Conservation (phyloP, 768 basidiomycete genomes). For the Lentinula sp. region DNA sequence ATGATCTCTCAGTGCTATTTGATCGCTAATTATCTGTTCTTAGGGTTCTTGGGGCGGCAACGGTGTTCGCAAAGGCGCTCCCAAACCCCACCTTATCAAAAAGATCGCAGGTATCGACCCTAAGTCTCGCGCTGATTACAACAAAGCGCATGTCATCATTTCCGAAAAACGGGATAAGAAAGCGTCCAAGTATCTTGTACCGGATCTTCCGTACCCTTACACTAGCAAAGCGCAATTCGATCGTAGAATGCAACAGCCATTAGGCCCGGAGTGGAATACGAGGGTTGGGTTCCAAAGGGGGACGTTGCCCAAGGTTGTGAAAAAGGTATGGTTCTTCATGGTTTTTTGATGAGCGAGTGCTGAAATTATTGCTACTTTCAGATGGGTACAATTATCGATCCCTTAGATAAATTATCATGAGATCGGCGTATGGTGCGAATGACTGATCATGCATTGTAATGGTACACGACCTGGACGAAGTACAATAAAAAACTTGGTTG, state of each 20-base stretch:
- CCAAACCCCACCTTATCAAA: constrained; percentile 72
- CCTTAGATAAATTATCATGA: constrained; percentile 39
- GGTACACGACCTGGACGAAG: too few relatives aligned
- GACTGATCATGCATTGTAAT: too few relatives aligned
- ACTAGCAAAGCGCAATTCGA: constrained; percentile 93
- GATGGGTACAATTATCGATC: constrained; percentile 51
- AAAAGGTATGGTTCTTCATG: constrained; percentile 55
- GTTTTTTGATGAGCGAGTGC: not conserved
- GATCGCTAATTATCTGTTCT: not conserved
- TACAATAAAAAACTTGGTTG: too few relatives aligned
- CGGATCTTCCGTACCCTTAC: constrained; percentile 92
- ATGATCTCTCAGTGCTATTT: not conserved
- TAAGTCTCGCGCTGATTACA: constrained; percentile 73
- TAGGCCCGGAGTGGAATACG: constrained; percentile 94
- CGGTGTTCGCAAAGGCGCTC: constrained; percentile 54
- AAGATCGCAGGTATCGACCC: constrained; percentile 80
- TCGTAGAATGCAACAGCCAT: constrained; percentile 68
- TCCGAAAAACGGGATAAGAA: constrained; percentile 96
- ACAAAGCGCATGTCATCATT: constrained; percentile 87
- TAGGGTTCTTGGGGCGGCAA: constrained; percentile 91
- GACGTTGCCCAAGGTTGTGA: constrained; percentile 80
- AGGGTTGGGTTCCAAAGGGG: constrained; percentile 76
- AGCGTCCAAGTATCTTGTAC: constrained; percentile 81
- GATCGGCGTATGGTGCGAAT: not conserved
- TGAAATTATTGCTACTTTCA: constrained; percentile 14